Evolutionary conservation across 108 stramenopile genomes (phyloP), one percentile per base, ranked within the genome.

Genomic region (Cyclotella atomus): DNA sequence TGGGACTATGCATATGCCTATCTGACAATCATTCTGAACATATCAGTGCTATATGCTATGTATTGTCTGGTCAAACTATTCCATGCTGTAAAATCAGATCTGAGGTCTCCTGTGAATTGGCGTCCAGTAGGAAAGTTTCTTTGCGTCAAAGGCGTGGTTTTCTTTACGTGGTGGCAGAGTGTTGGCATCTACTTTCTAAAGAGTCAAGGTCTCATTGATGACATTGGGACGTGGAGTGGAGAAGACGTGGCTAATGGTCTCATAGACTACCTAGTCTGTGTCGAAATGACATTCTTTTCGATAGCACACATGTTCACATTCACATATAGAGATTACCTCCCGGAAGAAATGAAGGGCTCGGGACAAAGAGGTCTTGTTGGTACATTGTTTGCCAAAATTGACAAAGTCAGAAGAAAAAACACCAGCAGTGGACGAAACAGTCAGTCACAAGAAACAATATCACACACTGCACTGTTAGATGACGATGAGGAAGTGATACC

Each of bases 101-200:
- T 97, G 45, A 68, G 83, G 15, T 75, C 87, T 66, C 94, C 91
- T 0, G 85, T 93, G 36, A 75, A 93, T 63, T 95, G 94, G 94
- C 79, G 86, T 50, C 97, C 98, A 1, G 71, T 97, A 17, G 95
- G 96, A n/a, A 99, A 99, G 71, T 99, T 99, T 67, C 60, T 97
- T 0, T 95, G 95, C 61, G 87, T 99, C 46, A 99, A 99, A 77
- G 94, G 94, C 19, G 96, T 99, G n/a, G 91, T 99, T 6, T 99
- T 99, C 79, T 95, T 97, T 65, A 95, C 97, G 0, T 99, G 94
- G 90, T 96, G 95, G 98, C 98, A 99, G 79, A 85, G 92, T 15
- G 89, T 97, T 12, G 71, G 81, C 20, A 95, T 99, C 53, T 87
- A 88, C 24, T 92, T 91, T 28, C 53, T 97, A 1, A 53, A 83